phyloP scores from a whole-genome alignment of 805 yeast genomes.

The Phaffomyces opuntiae region DNA sequence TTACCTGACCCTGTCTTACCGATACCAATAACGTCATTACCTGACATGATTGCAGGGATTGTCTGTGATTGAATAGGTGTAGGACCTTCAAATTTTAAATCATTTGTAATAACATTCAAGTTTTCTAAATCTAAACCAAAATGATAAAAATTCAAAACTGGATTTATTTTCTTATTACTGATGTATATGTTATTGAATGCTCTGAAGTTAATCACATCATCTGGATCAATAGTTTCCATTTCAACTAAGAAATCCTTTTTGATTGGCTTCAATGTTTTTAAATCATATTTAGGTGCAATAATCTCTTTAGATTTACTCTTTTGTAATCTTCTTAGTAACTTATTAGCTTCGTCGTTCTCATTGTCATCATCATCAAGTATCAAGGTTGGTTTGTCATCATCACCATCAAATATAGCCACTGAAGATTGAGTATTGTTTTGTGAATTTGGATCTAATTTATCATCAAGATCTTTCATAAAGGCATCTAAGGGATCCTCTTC shows the following conservation, averaged over 20 bases:
- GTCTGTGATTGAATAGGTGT: conserved; percentile 91
- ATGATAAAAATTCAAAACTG: conserved; percentile 73
- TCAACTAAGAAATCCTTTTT: conserved; percentile 54
- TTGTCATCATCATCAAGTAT: conserved; percentile 26
- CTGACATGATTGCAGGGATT: conserved; percentile 83
- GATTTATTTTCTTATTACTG: conserved; percentile 31
- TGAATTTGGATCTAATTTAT: not conserved
- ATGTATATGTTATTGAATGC: conserved; percentile 44
- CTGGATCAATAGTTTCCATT: conserved; percentile 37
- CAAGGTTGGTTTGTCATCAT: conserved; percentile 10
- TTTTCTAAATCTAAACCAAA: conserved; percentile 65
- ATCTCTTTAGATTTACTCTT: conserved; percentile 43
- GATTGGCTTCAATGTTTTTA: conserved; percentile 44
- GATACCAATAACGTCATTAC: conserved; percentile 84
- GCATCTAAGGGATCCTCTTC: conserved; percentile 41
- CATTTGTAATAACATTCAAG: conserved; percentile 43
- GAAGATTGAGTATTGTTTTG: too few relatives aligned
- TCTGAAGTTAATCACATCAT: conserved; percentile 58
- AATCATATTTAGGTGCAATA: conserved; percentile 31
- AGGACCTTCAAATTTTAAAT: conserved; percentile 51
- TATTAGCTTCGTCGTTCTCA: conserved; percentile 29
- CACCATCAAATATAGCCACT: too few relatives aligned
- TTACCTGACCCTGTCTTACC: conserved; percentile 98
- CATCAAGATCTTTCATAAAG: conserved; percentile 29
- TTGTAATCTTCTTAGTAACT: conserved; percentile 30